phyloP scores from a whole-genome alignment of 345 rosid genomes.

The Cardamine resedifolia region DNA sequence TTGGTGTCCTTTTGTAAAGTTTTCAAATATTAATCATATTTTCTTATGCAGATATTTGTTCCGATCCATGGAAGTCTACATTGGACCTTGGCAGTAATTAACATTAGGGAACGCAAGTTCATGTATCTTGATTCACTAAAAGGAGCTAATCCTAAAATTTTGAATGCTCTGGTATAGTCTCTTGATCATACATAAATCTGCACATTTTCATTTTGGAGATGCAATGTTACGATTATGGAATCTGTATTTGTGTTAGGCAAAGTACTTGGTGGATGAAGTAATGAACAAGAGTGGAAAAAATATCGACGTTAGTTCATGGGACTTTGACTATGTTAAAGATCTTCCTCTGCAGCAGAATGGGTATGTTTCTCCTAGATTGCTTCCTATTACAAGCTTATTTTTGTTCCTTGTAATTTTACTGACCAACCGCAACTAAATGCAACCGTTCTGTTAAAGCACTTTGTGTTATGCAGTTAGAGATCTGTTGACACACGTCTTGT shows the following conservation, averaged over 20 bases:
- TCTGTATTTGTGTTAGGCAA: slow-evolving; percentile 49
- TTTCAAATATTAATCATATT: background rate
- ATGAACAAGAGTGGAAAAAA: slow-evolving; percentile 68
- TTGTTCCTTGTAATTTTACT: background rate
- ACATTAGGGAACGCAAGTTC: slow-evolving; percentile 72
- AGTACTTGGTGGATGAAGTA: slow-evolving; percentile 77
- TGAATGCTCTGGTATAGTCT: slow-evolving; percentile 59
- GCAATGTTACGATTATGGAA: background rate
- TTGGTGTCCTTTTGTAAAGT: background rate
- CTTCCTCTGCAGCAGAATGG: slow-evolving; percentile 81
- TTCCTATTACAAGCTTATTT: background rate
- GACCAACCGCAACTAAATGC: background rate
- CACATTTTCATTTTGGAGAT: slow-evolving; percentile 12
- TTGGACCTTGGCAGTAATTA: slow-evolving; percentile 92
- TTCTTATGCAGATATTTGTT: slow-evolving; percentile 70
- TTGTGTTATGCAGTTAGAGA: background rate
- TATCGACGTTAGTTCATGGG: slow-evolving; percentile 70
- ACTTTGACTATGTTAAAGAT: slow-evolving; percentile 58
- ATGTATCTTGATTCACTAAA: slow-evolving; percentile 88
- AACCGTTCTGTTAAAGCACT: background rate
- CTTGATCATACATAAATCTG: background rate
- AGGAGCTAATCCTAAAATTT: slow-evolving; percentile 46
- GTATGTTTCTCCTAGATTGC: slow-evolving; percentile 35
- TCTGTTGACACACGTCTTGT: background rate
- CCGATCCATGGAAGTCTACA: slow-evolving; percentile 76